These are phyloP conservation scores for Trichomonas vaginalis DNA, from an alignment of 208 protist species.

Conservation along the genomic window DNA sequence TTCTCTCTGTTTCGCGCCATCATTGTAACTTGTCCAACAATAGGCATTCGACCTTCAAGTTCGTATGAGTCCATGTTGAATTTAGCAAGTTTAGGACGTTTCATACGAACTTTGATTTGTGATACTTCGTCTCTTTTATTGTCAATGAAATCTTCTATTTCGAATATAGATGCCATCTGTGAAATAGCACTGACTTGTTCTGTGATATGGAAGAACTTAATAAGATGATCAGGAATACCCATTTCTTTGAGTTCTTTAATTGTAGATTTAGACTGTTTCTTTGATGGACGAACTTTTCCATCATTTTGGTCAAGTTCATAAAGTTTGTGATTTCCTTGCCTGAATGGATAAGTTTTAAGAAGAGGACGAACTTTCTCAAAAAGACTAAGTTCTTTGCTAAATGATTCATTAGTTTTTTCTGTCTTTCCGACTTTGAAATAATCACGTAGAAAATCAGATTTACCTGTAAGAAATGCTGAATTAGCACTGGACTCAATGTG, in stretches of 20 bases:
- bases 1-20: neutral
- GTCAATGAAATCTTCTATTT: neutral
- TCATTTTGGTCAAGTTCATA: neutral
- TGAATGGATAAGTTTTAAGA: neutral
- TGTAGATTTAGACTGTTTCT: neutral
- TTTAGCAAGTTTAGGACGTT: neutral
- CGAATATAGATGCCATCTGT: neutral
- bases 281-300: neutral
- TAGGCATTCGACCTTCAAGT: neutral
- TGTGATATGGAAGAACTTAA: neutral
- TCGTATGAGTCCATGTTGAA: neutral
- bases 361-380: neutral
- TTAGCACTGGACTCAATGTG: neutral
- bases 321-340: neutral
- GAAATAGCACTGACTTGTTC: neutral
- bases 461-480: neutral
- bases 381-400: neutral
- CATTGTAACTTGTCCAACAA: neutral
- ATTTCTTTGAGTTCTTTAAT: neutral
- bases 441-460: neutral
- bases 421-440: neutral
- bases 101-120: neutral
- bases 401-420: neutral
- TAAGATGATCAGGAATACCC: neutral
- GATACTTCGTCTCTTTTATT: neutral